Evolutionary conservation across 495 filamentous ascomycete species (phyloP), one percentile per base, ranked within the genome.

Genomic region (Rhypophila decipiens): DNA sequence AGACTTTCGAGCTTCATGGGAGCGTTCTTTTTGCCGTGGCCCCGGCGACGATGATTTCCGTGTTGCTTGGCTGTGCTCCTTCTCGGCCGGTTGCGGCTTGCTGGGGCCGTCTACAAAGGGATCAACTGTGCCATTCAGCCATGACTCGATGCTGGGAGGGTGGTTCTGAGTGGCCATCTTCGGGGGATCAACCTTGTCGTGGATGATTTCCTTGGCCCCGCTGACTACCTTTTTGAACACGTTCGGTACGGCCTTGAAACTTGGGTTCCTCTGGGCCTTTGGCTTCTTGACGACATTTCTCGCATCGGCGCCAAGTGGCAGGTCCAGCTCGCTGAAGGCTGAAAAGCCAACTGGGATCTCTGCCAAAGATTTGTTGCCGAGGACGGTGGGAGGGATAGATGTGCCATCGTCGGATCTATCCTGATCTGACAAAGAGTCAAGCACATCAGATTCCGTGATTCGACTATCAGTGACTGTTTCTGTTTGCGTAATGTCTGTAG

Each of bases 111-210:
- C 83, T 18, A 85, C 54, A 51, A 89, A 88, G 7, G 86, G 85
- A 53, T 90, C 86, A 10, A 79, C 72, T 1, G 85, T 88, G 19
- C 73, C 74, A 41, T 83, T 83, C 24, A 90, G 66, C 86, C 86
- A 90, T 2, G 81, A 82, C 65, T 89, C 85, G 38, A 90, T 87
- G 50, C 68, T 86, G 53, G 60, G 74, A 2, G 76, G 75, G 21
- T 72, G 64, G 41, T 78, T 77, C 20, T 31, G 46, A 1, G 59
- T 64, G 22, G 68, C 69, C 37, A 13, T 31, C 68, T 67, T 4
- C 11, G 75, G 72, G 18, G 71, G 71, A 17, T 80, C 76, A 31
- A 64, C 67, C 42, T 63, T 72, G 47, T 80, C 74, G 4, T 74
- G 64, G 27, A 76, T 68, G 37, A 78, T 78, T 54, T 78, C 75